Evolutionary conservation across 2,329 filamentous ascomycete genomes (phyloP).

Genomic region (Trichoderma endophyticum): DNA sequence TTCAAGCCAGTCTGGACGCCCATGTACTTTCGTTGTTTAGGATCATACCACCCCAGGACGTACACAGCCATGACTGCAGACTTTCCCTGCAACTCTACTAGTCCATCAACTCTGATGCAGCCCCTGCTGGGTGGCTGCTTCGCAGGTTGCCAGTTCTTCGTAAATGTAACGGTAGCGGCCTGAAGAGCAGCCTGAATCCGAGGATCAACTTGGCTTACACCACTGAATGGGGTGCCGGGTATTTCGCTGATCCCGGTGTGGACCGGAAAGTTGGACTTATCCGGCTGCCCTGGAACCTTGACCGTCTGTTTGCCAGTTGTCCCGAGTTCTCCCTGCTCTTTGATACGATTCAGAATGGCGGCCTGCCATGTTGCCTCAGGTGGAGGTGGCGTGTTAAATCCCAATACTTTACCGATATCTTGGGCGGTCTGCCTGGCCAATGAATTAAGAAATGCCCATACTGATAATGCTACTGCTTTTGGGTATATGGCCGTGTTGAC

Average conservation of each 20-base stretch:
- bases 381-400: conserved; percentile 33
- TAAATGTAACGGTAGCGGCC: conserved; percentile 36
- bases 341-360: conserved; percentile 30
- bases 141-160: conserved; percentile 46
- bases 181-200: conserved; percentile 33
- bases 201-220: conserved; percentile 35
- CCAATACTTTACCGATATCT: conserved; percentile 45
- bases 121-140: conserved; percentile 47
- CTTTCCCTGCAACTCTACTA: conserved; percentile 51
- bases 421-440: conserved; percentile 45
- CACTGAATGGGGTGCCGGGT: conserved; percentile 27
- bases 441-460: conserved; percentile 51
- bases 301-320: conserved; percentile 26
- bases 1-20: conserved; percentile 42
- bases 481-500: conserved; percentile 53
- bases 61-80: conserved; percentile 49
- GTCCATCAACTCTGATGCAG: conserved; percentile 50
- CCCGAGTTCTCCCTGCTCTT: conserved; percentile 25
- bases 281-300: conserved; percentile 25
- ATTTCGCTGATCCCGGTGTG: conserved; percentile 28
- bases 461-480: conserved; percentile 47
- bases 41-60: conserved; percentile 54
- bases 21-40: conserved; percentile 48
- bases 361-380: conserved; percentile 34
- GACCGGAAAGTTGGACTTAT: conserved; percentile 26